phyloP scores from a whole-genome alignment of 192 early-diverging fungal species.

The Coemansia sp. region DNA sequence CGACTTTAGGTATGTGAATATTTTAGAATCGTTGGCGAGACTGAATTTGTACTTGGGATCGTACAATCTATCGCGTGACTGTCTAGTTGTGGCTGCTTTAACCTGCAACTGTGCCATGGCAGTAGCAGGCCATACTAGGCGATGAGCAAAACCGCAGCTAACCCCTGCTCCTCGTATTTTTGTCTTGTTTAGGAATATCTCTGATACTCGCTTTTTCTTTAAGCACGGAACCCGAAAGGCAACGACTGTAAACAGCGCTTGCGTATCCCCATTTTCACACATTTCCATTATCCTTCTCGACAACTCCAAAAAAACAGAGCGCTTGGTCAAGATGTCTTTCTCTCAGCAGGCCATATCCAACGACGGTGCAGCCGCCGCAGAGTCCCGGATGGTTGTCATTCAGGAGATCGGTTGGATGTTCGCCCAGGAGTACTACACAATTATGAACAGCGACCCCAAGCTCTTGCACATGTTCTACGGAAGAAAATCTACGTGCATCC shows the following conservation, averaged over 20 bases:
- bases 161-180: background rate
- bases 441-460: constrained; percentile 80
- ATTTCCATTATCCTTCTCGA: background rate
- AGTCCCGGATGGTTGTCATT: constrained; percentile 34
- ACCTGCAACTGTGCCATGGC: background rate
- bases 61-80: background rate
- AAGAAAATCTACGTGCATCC: constrained; percentile 78
- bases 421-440: constrained; percentile 93
- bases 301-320: background rate
- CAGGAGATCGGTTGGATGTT: constrained; percentile 91
- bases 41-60: background rate
- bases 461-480: constrained; percentile 87
- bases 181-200: background rate
- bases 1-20: background rate
- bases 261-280: constrained; percentile 1
- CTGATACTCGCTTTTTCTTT: constrained; percentile 6
- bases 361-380: constrained; percentile 28
- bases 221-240: constrained; percentile 1
- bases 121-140: background rate
- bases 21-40: background rate
- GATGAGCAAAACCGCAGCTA: background rate
- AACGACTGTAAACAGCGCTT: constrained; percentile 8
- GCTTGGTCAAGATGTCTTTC: constrained; percentile 21
- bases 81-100: background rate
- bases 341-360: constrained; percentile 42